phyloP scores from a whole-genome alignment of 176 grass and related monocot species.

The Zoysia japonica region DNA sequence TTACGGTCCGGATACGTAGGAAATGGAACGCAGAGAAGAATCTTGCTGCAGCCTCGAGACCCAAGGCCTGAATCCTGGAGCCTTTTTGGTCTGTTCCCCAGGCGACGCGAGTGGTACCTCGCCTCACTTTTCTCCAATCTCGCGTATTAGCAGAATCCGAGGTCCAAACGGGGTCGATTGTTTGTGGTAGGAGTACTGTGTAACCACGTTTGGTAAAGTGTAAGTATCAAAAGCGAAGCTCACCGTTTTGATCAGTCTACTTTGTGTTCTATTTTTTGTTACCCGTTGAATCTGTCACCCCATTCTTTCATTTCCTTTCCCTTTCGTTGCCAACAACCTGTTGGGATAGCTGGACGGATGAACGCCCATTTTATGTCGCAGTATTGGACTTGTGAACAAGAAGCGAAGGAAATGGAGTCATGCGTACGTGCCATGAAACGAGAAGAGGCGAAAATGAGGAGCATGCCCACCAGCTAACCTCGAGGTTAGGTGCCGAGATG shows the following conservation, averaged over 20 bases:
- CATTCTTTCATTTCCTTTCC: too few relatives aligned
- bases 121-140: neutral
- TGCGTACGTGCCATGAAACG: neutral
- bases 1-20: neutral
- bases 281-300: neutral
- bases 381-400: too few relatives aligned
- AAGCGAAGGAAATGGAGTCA: too few relatives aligned
- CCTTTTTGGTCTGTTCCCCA: conserved; percentile 11
- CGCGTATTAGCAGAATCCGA: neutral
- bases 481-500: neutral
- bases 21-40: neutral
- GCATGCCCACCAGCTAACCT: neutral
- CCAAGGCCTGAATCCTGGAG: conserved; percentile 13
- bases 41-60: conserved; percentile 11
- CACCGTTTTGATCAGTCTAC: neutral
- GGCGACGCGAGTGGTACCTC: neutral
- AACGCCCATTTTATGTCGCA: too few relatives aligned
- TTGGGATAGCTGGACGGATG: too few relatives aligned
- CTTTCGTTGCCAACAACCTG: neutral
- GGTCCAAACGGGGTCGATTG: conserved; percentile 6
- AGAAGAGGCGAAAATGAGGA: neutral
- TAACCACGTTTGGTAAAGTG: too few relatives aligned
- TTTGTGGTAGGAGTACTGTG: neutral
- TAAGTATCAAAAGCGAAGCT: too few relatives aligned
- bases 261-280: neutral